Evolutionary conservation across 2,329 filamentous ascomycete species (phyloP), one percentile per base, ranked within the genome.

Genomic region (Penicillium italicum): DNA sequence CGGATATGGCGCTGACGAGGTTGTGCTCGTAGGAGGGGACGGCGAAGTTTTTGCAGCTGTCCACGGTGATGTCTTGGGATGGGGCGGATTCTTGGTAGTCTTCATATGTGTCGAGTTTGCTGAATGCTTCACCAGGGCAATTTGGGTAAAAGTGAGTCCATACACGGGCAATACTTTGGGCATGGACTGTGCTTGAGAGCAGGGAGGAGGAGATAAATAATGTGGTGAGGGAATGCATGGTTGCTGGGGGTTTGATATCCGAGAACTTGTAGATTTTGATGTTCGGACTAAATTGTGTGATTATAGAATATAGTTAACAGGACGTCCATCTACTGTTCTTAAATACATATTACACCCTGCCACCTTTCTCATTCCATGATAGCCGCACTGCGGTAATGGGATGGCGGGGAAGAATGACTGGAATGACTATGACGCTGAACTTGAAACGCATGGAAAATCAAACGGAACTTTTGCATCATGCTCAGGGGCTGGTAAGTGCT

Each of bases 71-170:
- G 26, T 66, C 60, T 47, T 60, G 30, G n/a, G 61, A 53, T 12
- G 65, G 63, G 18, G 38, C 53, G 26, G 62, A 64, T 51, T 62
- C 56, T 38, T 67, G 62, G 28, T 65, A 62, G 56, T 66, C 61
- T 24, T 66, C 65, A 49, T 62, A 67, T 38, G 61, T 58, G 49
- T 55, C 53, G 16, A 66, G 57, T 11, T 62, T 58, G 38, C 53
- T 55, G 40, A 63, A 57, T 20, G 61, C 54, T 5, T 64, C 58
- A 28, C 56, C 50, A 2, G 68, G 68, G 33, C 69, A 72, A 33
- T 48, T 55, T 9, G 68, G 66, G 52, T 65, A 68, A 62, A 71
- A 72, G 49, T 66, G 66, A 54, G 68, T 62, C 63, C 63, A 66
- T n/a, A 71, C 51, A 10, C 66, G 64, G 20, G 66, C 67, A n/a